phyloP scores from a whole-genome alignment of 2,329 filamentous ascomycete genomes.

The Cytospora chrysosperma region DNA sequence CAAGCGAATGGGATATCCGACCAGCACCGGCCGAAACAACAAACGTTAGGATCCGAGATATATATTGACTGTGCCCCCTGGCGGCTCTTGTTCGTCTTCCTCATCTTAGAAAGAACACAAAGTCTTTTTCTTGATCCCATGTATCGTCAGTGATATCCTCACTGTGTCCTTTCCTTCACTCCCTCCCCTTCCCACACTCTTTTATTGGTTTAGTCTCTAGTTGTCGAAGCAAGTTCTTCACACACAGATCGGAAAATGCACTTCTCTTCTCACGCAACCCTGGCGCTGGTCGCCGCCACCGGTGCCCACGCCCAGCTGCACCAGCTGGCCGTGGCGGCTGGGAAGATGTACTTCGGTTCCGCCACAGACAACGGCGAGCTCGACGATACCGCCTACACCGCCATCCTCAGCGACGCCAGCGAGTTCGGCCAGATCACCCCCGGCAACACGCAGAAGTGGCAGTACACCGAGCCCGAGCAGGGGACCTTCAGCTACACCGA shows the following conservation, averaged over 20 bases:
- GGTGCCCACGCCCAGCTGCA: conserved; percentile 40
- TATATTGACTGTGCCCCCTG: conserved; percentile 6
- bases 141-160: neutral
- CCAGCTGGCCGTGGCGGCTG: conserved; percentile 53
- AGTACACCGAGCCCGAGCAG: conserved; percentile 57
- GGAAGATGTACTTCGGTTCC: conserved; percentile 62
- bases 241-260: conserved; percentile 6
- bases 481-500: conserved; percentile 57
- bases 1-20: conserved; percentile 4
- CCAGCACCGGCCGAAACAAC: neutral
- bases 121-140: neutral
- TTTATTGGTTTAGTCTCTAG: conserved; percentile 5
- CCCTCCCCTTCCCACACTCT: conserved; percentile 5
- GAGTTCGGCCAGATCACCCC: conserved; percentile 67
- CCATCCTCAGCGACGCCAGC: conserved; percentile 51
- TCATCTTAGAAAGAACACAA: neutral
- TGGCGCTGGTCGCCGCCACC: conserved; percentile 24
- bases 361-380: conserved; percentile 60
- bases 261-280: conserved; percentile 20
- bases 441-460: conserved; percentile 65
- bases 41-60: conserved; percentile 13
- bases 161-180: neutral
- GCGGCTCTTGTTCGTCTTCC: neutral
- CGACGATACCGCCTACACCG: conserved; percentile 53
- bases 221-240: conserved; percentile 21